These are phyloP conservation scores for Xylariomycetidae sp. DNA, from an alignment of 2,329 filamentous ascomycete genomes.

Conservation along the genomic window DNA sequence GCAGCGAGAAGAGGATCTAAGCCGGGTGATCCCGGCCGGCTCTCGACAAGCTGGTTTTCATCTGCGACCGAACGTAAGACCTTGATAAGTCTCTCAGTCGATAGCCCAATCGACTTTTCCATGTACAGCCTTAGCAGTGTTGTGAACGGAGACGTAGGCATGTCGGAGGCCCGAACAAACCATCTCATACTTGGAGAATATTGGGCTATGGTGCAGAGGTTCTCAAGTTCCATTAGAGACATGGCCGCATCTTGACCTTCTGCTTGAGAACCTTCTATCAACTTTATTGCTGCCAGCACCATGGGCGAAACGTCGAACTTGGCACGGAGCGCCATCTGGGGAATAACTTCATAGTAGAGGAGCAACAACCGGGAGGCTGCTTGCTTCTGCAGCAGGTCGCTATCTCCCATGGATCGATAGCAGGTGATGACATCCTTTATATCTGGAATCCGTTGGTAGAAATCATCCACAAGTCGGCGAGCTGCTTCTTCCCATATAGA, in stretches of 20 bases:
- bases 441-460: slow-evolving; percentile 72
- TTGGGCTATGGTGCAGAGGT: slow-evolving; percentile 74
- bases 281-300: slow-evolving; percentile 63
- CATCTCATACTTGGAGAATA: slow-evolving; percentile 83
- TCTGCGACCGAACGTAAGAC: slow-evolving; percentile 57
- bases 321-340: slow-evolving; percentile 72
- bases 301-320: slow-evolving; percentile 84
- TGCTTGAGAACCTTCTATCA: slow-evolving; percentile 50
- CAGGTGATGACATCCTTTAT: slow-evolving; percentile 75
- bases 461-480: slow-evolving; percentile 65
- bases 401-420: slow-evolving; percentile 64
- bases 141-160: slow-evolving; percentile 66
- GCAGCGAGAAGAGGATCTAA: slow-evolving; percentile 43
- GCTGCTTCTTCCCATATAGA: slow-evolving; percentile 67
- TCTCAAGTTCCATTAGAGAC: slow-evolving; percentile 70
- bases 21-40: slow-evolving; percentile 33
- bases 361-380: slow-evolving; percentile 72
- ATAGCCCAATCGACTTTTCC: slow-evolving; percentile 42
- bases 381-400: slow-evolving; percentile 71
- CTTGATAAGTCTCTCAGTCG: slow-evolving; percentile 45
- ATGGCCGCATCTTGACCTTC: slow-evolving; percentile 49
- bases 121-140: slow-evolving; percentile 59
- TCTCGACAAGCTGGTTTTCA: slow-evolving; percentile 63
- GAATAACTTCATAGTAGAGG: slow-evolving; percentile 80
- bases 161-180: slow-evolving; percentile 70